These are phyloP conservation scores for Ogataea neopini DNA, from an alignment of 805 yeast species.

Conservation along the genomic window DNA sequence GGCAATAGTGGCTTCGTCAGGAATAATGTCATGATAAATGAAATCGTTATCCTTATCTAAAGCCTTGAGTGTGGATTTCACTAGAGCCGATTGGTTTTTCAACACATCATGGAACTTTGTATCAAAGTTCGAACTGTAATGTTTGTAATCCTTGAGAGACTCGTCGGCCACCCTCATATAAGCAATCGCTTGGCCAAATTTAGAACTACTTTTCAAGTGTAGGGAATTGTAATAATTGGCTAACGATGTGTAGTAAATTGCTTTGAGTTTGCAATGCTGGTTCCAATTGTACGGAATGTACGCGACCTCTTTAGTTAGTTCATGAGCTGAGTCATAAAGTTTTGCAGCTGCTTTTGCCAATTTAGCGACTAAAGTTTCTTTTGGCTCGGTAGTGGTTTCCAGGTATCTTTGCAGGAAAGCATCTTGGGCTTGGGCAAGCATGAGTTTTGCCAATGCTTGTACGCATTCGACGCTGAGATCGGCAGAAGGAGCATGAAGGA, in stretches of 20 bases:
- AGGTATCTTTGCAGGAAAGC: slow-evolving; percentile 67
- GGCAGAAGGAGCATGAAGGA: slow-evolving; percentile 82
- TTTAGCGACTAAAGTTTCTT: slow-evolving; percentile 73
- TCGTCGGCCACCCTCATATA: slow-evolving; percentile 39
- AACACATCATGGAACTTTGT: slow-evolving; percentile 34
- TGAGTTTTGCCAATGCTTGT: slow-evolving; percentile 58
- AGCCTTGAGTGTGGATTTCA: slow-evolving; percentile 33
- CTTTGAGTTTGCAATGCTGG: slow-evolving; percentile 51
- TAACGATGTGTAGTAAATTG: slow-evolving; percentile 55
- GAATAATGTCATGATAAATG: slow-evolving; percentile 79
- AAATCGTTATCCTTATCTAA: slow-evolving; percentile 84
- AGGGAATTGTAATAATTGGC: slow-evolving; percentile 62
- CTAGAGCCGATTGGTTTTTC: slow-evolving; percentile 21
- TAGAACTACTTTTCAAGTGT: slow-evolving; percentile 51
- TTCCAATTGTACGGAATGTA: slow-evolving; percentile 46
- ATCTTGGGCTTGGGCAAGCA: slow-evolving; percentile 90
- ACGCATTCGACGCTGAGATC: slow-evolving; percentile 75
- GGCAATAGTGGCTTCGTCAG: slow-evolving; percentile 58
- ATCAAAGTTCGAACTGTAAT: slow-evolving; percentile 25
- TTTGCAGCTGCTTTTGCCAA: slow-evolving; percentile 63
- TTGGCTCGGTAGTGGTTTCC: slow-evolving; percentile 43
- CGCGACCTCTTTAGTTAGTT: slow-evolving; percentile 40
- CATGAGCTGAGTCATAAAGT: slow-evolving; percentile 54
- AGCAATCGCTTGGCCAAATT: slow-evolving; percentile 79
- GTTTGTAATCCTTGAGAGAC: slow-evolving; percentile 28